Evolutionary conservation across 257 asterid species (phyloP).

Genomic region (Fraxinus cuspidata): DNA sequence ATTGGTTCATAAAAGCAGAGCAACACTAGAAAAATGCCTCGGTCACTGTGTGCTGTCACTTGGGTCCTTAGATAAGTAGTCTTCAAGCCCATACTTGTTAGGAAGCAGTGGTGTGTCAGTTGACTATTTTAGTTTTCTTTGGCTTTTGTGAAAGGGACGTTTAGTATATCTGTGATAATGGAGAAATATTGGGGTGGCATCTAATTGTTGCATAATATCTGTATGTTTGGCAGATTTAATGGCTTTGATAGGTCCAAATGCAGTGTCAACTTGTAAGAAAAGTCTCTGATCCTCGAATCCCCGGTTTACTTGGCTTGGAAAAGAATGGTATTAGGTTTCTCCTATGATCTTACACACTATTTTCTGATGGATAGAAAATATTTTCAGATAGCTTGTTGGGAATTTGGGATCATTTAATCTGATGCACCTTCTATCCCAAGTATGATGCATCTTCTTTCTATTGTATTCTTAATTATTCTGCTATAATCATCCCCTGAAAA

Average conservation of each 20-base stretch:
- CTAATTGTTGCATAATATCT: not conserved
- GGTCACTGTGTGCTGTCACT: conserved; percentile 1
- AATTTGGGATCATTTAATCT: not conserved
- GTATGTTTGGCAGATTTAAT: conserved; percentile 7
- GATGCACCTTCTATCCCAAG: not conserved
- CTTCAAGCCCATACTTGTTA: not conserved
- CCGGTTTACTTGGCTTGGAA: not conserved
- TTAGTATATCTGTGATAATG: not conserved
- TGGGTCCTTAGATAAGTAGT: not conserved
- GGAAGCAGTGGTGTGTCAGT: conserved; percentile 9
- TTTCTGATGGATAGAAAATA: not conserved
- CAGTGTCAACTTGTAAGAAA: not conserved
- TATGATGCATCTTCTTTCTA: not conserved
- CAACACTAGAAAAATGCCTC: conserved; percentile 7
- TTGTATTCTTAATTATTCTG: not conserved
- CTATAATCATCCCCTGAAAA: not conserved
- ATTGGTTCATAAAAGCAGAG: not conserved
- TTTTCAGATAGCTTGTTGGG: not conserved
- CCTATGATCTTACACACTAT: not conserved
- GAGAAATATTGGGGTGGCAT: not conserved
- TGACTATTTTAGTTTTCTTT: not conserved
- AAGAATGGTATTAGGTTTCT: not conserved
- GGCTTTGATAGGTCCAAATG: not conserved
- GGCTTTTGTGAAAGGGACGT: not conserved
- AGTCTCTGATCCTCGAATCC: not conserved